A percentile compares a stretch with the other conserved stretches of the same genome.
phyloP scores from a whole-genome alignment of 306 rosid genomes.

The Quercus glauca region DNA sequence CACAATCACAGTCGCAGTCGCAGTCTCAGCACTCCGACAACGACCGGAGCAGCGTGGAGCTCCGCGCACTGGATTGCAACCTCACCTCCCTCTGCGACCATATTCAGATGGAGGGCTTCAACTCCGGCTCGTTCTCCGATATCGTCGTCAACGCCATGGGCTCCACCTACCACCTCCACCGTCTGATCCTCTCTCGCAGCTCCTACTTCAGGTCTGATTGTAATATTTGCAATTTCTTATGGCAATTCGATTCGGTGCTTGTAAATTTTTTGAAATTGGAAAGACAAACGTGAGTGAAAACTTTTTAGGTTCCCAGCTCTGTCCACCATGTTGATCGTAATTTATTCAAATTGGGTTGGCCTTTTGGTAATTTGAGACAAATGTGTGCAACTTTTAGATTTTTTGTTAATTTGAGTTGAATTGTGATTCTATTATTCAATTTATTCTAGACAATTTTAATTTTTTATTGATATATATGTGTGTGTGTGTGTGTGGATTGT shows the following conservation, averaged over 20 bases:
- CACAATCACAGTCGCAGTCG: conserved; percentile 26
- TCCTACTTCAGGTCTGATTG: conserved; percentile 78
- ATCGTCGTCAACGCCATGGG: conserved; percentile 81
- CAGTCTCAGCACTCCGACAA: conserved; percentile 44
- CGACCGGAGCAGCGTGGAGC: conserved; percentile 59
- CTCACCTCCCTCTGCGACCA: conserved; percentile 93
- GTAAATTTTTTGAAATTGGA: no score
- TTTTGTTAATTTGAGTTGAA: no score
- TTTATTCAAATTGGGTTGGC: no score
- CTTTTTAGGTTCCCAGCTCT: no score
- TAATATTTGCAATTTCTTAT: not conserved
- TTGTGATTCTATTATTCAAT: no score
- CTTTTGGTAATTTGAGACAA: no score
- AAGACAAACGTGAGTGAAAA: no score
- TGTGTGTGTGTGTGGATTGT: no score
- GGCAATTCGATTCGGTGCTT: not conserved
- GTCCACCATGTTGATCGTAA: no score
- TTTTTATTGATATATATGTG: no score
- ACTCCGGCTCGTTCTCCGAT: conserved; percentile 81
- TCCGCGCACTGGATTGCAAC: conserved; percentile 87
- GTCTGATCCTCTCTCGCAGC: conserved; percentile 93
- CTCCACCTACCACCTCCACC: conserved; percentile 89
- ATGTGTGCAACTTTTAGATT: no score
- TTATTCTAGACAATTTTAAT: no score
- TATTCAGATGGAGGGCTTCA: conserved; percentile 91